phyloP scores from a whole-genome alignment of 768 basidiomycete genomes.

The Tulasnella sp. region DNA sequence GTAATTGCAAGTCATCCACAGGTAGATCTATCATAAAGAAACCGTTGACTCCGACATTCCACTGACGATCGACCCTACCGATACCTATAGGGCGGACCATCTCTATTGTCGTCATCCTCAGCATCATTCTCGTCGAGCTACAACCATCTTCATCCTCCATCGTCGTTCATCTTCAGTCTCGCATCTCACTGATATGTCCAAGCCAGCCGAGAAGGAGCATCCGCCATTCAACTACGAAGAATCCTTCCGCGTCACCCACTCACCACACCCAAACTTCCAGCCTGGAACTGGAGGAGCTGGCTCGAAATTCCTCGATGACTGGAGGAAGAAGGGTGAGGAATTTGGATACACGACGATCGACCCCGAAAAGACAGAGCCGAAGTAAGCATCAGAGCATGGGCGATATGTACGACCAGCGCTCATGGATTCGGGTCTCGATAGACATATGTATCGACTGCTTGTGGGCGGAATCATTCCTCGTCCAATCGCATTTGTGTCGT shows the following conservation, averaged over 20 bases:
- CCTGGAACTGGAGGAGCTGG: conserved; percentile 1
- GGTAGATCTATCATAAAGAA: too few species aligned
- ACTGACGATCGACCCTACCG: too few species aligned
- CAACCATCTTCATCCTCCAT: too few species aligned
- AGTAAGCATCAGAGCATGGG: not conserved
- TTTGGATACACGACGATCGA: conserved; percentile 4
- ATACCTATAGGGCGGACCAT: too few species aligned
- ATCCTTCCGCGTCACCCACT: conserved; percentile 1
- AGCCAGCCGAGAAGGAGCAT: not conserved
- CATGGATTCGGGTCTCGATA: not conserved
- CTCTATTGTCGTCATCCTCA: too few species aligned
- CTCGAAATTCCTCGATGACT: conserved; percentile 1
- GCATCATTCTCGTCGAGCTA: too few species aligned
- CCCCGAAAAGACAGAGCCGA: not conserved
- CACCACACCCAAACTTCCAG: conserved; percentile 6
- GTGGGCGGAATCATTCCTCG: conserved; percentile 52
- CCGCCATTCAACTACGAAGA: conserved; percentile 9
- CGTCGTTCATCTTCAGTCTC: too few species aligned
- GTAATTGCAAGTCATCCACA: too few species aligned
- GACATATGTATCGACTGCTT: conserved; percentile 38
- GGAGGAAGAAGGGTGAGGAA: conserved; percentile 9
- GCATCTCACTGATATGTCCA: too few species aligned
- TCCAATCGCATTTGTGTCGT: conserved; percentile 57
- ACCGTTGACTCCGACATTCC: too few species aligned
- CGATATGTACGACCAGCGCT: not conserved